Percentiles rank a stretch among this genome's conserved stretches.
Conservation (phyloP, 23 red algal genomes). For the Cyanidium caldarium region DNA sequence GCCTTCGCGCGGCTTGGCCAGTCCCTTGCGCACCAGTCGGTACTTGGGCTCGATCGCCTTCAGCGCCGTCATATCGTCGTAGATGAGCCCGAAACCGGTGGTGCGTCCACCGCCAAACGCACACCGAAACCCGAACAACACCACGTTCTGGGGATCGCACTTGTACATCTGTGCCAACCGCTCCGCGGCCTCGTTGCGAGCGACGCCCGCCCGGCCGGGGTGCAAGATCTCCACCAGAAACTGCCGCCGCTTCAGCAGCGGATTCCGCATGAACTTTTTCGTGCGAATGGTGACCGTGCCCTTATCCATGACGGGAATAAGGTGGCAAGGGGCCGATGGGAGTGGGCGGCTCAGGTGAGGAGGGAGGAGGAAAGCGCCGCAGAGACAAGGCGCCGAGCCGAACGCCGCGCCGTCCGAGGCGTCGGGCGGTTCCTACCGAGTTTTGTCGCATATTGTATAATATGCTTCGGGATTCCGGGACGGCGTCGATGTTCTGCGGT, state of each 20-base stretch:
- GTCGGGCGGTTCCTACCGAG: too few species aligned
- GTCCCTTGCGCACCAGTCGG: conserved; percentile 52
- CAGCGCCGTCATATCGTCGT: conserved; percentile 57
- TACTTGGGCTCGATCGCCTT: conserved; percentile 91
- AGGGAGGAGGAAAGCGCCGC: too few species aligned
- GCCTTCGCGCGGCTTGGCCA: conserved; percentile 49
- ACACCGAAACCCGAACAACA: conserved; percentile 85
- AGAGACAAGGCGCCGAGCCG: too few species aligned
- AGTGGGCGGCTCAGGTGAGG: too few species aligned
- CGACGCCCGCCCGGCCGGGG: conserved; percentile 69
- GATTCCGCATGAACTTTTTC: conserved; percentile 85
- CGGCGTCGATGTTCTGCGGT: too few species aligned
- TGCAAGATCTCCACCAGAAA: conserved; percentile 99
- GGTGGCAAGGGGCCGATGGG: too few species aligned
- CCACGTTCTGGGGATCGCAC: conserved; percentile 77
- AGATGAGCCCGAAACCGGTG: conserved; percentile 94
- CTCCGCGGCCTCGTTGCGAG: conserved; percentile 65
- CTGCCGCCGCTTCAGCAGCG: conserved; percentile 78
- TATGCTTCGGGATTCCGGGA: too few species aligned
- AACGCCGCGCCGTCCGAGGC: too few species aligned
- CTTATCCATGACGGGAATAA: conserved; percentile 6
- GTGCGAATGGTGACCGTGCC: conserved; percentile 57
- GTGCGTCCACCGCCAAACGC: conserved; percentile 85
- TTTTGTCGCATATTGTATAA: too few species aligned
- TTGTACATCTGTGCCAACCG: conserved; percentile 99